Evolutionary conservation across 495 filamentous ascomycete species (phyloP), one percentile per base, ranked within the genome.

Genomic region (Cladorrhinum samala): DNA sequence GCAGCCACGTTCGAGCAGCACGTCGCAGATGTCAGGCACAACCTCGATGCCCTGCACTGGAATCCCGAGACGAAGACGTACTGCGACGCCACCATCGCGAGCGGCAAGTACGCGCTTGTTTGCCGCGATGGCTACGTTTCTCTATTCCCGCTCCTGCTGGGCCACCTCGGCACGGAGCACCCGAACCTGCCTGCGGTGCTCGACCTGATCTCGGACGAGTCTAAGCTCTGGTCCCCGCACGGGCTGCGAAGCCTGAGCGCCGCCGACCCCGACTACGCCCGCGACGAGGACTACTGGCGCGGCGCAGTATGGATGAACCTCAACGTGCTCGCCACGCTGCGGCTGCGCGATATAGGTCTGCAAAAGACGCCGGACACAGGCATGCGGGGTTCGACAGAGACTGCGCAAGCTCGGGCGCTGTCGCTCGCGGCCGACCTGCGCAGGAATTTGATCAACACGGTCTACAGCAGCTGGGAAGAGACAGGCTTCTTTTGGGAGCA

Each of bases 401-500:
- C 88, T 17, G 79, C 91, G 57, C 78, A 83, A 57, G 60, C 68
- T 9, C 79, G 79, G 47, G 87, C 89, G 13, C 69, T 68, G 21
- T 70, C 74, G 21, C 76, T 93, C 43, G 95, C 93, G 64, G 81
- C 72, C n/a, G 65, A 77, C 2, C 76, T 96, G 20, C 80, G 91
- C 23, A 77, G 79, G 59, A 91, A 90, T 56, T 68, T 96, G 43
- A 87, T 96, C 21, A 76, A 87, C 40, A 96, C 88, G 25, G 87
- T 96, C 43, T 94, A 84, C 71, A 72, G 81, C 33, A 79, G 83
- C 58, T 96, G 91, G 91, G 75, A 83, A 65, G 74, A 83, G 56
- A 96, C 91, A 0, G 89, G 91, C n/a, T 96, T 95, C 67, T 91
- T 91, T 13, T 96, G 92, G 92, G 91, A 96, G 65, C 91, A 96